Evolutionary conservation across 345 rosid species (phyloP), one percentile per base, ranked within the genome.

Genomic region (Jatropha curcas): DNA sequence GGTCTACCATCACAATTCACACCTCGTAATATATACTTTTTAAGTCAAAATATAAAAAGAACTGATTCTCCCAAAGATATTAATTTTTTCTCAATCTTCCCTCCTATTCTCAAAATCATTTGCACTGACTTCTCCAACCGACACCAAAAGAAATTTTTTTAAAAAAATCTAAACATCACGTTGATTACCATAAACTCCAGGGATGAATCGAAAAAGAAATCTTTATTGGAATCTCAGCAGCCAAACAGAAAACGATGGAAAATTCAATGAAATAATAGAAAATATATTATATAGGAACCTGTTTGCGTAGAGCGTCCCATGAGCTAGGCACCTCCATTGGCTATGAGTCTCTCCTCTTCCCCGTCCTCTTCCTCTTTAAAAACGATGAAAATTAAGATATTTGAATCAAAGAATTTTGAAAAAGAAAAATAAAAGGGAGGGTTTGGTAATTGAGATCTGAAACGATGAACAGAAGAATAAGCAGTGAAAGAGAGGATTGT

Each of bases 221-320:
- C n/a, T n/a, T n/a, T n/a, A n/a, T n/a, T n/a, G n/a, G n/a, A n/a
- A 31, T 7, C 63, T 7, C 63, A 27, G 31, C 8, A 77, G 48
- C 7, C 27, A 60, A 57, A 39, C 46, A 48, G 56, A 67, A 73
- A 10, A 27, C 31, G 3, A 19, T 2, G 4, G 33, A 60, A 60
- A 35, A 13, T 30, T 20, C 39, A 8, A 39, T 11, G 13, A 22
- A 12, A 52, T 19, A 16, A 37, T 30, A n/a, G 30, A 50, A 22
- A 25, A 28, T 1, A 19, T n/a, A n/a, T n/a, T n/a, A n/a, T n/a
- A 31, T 74, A 41, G 22, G 33, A 71, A 94, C 98, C 97, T 92
- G 97, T 81, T 90, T 94, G 51, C 97, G 90, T 65, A 92, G 75
- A 73, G 97, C 91, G 85, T 92, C 97, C 97, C 98, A 92, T 69